A percentile compares a stretch with the other conserved stretches of the same genome.
These are phyloP conservation scores for Penicillium roqueforti DNA, from an alignment of 495 filamentous ascomycete species.

Conservation along the genomic window DNA sequence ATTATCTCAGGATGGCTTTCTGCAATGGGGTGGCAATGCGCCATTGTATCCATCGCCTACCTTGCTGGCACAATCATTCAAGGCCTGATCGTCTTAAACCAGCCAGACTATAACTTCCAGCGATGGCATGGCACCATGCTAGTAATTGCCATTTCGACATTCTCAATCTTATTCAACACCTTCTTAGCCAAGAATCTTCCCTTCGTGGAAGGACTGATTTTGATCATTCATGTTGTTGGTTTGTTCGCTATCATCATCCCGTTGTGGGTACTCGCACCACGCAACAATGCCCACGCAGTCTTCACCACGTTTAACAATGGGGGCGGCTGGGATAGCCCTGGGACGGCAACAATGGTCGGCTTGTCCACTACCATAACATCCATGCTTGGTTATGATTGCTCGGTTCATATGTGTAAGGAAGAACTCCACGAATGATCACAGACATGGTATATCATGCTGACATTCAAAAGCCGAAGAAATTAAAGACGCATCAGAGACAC, in stretches of 20 bases:
- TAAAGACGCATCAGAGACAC: conserved; percentile 49
- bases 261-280: conserved; percentile 50
- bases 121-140: conserved; percentile 61
- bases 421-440: background rate
- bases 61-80: conserved; percentile 57
- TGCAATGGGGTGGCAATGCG: conserved; percentile 57
- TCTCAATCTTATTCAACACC: conserved; percentile 55
- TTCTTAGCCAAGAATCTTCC: conserved; percentile 50
- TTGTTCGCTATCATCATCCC: conserved; percentile 61
- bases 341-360: conserved; percentile 53
- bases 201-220: conserved; percentile 52
- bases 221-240: conserved; percentile 58
- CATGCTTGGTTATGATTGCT: conserved; percentile 54
- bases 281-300: conserved; percentile 42
- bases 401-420: conserved; percentile 51
- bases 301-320: conserved; percentile 52
- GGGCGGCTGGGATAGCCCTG: conserved; percentile 52
- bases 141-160: conserved; percentile 46
- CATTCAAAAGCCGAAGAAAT: conserved; percentile 49
- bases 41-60: conserved; percentile 50
- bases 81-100: conserved; percentile 52
- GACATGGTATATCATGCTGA: conserved; percentile 8
- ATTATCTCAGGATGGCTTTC: conserved; percentile 51
- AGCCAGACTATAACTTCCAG: conserved; percentile 43
- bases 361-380: conserved; percentile 48